phyloP scores from a whole-genome alignment of 805 yeast genomes.

The Pichia eremophila region DNA sequence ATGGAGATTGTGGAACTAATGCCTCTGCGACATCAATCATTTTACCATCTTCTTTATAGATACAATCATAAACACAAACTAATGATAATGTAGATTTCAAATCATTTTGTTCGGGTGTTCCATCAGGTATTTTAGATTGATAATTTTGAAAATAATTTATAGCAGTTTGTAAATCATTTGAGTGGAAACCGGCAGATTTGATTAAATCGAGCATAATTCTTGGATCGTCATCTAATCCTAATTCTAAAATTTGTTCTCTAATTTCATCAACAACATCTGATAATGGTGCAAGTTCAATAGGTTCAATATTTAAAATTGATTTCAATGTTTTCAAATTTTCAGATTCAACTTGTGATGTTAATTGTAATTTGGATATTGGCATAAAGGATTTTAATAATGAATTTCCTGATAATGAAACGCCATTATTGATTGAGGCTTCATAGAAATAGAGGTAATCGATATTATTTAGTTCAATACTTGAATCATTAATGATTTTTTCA shows the following conservation, averaged over 20 bases:
- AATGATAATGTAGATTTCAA: constrained; percentile 17
- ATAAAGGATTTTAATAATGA: constrained; percentile 8
- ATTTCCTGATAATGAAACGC: constrained; percentile 12
- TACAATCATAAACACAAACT: constrained; percentile 18
- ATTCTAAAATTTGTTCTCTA: constrained; percentile 11
- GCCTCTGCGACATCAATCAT: constrained; percentile 19
- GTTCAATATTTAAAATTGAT: not conserved
- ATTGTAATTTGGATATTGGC: constrained; percentile 17
- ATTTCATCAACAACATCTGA: constrained; percentile 10
- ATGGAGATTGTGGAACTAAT: constrained; percentile 20
- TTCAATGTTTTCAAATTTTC: constrained; percentile 9
- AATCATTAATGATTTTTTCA: constrained; percentile 3
- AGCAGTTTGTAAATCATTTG: constrained; percentile 15
- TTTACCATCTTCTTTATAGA: constrained; percentile 8
- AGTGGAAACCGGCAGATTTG: constrained; percentile 19
- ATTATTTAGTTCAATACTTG: constrained; percentile 9
- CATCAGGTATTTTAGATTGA: constrained; percentile 19
- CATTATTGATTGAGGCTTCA: constrained; percentile 10
- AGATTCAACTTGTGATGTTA: constrained; percentile 3
- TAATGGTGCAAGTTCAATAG: constrained; percentile 4
- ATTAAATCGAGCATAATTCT: constrained; percentile 11
- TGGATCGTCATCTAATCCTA: constrained; percentile 10
- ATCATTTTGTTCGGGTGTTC: constrained; percentile 13
- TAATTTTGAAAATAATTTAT: constrained; percentile 17
- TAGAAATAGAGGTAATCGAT: constrained; percentile 17